Base-by-base conservation (phyloP, 2,329 filamentous ascomycete species). In the Orbilia javanica region DNA sequence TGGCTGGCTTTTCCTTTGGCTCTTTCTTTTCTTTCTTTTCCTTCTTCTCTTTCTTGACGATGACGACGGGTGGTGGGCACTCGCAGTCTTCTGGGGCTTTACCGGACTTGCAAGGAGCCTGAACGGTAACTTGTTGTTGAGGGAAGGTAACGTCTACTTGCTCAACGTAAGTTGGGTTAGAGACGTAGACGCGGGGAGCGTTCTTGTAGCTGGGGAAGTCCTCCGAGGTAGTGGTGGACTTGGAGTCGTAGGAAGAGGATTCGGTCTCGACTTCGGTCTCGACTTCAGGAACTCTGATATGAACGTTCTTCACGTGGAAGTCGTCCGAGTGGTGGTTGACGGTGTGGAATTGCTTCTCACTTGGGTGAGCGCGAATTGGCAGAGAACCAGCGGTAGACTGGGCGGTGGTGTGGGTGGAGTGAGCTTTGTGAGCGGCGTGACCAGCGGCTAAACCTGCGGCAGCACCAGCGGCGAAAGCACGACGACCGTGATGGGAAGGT, bases 301-400 rank as follows among this genome's bases (percentile, higher is more conserved):
- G 80, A 83, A 83, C 83, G 81, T 81, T 80, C 82, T 84, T 78
- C 62, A 73, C 71, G 62, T 80, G 65, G 55, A 73, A 73, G 42
- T 79, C 31, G 64, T 79, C 67, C 60, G 79, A 69, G 79, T 79
- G 62, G 20, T 76, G 71, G 48, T 75, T 69, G 77, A 79, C 76
- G 55, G 79, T 68, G 53, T 79, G 74, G 57, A 71, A 76, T 57
- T 74, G 62, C 68, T 78, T 70, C n/a, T 73, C 67, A 42, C 42
- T 67, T 42, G 73, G 73, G 52, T 77, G 73, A 62, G 73, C 57
- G 29, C 73, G 66, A 34, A 77, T 60, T 42, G 73, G 73, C 15
- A 77, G 27, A 34, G 64, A 46, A 34, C 60, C 62, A 36, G 62
- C 62, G 48, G 64, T 60, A 29, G 55, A 60, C 27, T 60, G 55